Evolutionary conservation across 2,329 filamentous ascomycete species (phyloP), one percentile per base, ranked within the genome.

Genomic region (Neonectria coccinea): DNA sequence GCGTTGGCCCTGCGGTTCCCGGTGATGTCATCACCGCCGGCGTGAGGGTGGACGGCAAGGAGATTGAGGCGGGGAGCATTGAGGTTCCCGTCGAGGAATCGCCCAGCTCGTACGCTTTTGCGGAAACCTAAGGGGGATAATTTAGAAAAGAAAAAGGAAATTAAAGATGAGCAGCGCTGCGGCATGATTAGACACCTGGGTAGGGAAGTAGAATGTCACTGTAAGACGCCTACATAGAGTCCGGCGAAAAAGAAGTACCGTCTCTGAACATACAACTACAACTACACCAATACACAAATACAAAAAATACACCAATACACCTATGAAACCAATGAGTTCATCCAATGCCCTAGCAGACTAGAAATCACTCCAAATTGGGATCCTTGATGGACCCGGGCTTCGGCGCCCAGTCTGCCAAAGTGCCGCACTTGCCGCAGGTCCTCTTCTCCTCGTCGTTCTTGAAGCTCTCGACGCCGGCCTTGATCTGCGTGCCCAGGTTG

Each of bases 401-500:
- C 5, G 92, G 92, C 66, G 88, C 87, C 75, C 87, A 88, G 76
- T 93, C 89, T 29, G 93, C 93, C 72, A 97, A 71, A 62, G 84
- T 82, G 22, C 94, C 94, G 79, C 96, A 99, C 31, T 83, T 85
- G 70, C 84, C 84, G 79, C 96, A 99, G 63, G 81, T 94, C 77
- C 95, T 88, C 79, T 87, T 88, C 64, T 88, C 84, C 61, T 89
- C 85, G 66, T 80, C 88, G 1, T 78, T 85, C 79, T 89, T 91
- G 79, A 98, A 98, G 20, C 84, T 85, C 79, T 97, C 89, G 41
- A 98, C 95, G 8, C 92, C 94, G 56, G 88, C 88, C 84, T 97
- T 98, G 76, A 99, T 95, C 88, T 98, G 96, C 25, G 91, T 95
- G 20, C 95, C 95, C 68, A 98, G 81, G 81, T 98, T 91, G 36